phyloP scores from a whole-genome alignment of 306 rosid species.

The Cucumis sativus region DNA sequence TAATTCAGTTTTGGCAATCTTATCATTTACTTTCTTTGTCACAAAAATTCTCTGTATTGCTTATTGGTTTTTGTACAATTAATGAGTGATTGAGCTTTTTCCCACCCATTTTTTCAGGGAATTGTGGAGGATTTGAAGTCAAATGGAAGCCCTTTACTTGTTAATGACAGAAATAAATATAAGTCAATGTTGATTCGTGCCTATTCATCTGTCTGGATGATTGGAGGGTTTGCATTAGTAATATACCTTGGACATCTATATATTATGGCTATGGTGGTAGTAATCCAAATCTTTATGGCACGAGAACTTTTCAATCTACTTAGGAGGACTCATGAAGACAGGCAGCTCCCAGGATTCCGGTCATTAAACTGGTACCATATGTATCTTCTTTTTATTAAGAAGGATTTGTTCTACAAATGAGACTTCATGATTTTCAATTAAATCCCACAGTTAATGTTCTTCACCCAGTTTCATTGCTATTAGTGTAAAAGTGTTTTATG shows the following conservation, averaged over 20 bases:
- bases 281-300: constrained; percentile 96
- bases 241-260: constrained; percentile 90
- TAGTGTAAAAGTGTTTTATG: not conserved
- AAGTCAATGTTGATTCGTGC: constrained; percentile 81
- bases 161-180: constrained; percentile 74
- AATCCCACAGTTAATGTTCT: constrained; percentile 11
- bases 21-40: not conserved
- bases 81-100: not conserved
- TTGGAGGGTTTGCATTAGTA: constrained; percentile 70
- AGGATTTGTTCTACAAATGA: not conserved
- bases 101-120: constrained; percentile 34
- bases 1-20: not conserved
- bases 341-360: constrained; percentile 91
- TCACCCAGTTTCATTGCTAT: not conserved
- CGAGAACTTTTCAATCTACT: constrained; percentile 83
- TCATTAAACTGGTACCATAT: constrained; percentile 64
- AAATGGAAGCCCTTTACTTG: constrained; percentile 63
- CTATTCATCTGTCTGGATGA: constrained; percentile 89
- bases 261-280: constrained; percentile 86
- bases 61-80: not conserved
- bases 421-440: constrained; percentile 5
- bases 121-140: constrained; percentile 46
- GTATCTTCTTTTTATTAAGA: not conserved
- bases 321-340: constrained; percentile 82
- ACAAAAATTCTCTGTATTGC: not conserved